Evolutionary conservation across 768 basidiomycete genomes (phyloP), one percentile per base, ranked within the genome.

Genomic region (Ramaria rubella): DNA sequence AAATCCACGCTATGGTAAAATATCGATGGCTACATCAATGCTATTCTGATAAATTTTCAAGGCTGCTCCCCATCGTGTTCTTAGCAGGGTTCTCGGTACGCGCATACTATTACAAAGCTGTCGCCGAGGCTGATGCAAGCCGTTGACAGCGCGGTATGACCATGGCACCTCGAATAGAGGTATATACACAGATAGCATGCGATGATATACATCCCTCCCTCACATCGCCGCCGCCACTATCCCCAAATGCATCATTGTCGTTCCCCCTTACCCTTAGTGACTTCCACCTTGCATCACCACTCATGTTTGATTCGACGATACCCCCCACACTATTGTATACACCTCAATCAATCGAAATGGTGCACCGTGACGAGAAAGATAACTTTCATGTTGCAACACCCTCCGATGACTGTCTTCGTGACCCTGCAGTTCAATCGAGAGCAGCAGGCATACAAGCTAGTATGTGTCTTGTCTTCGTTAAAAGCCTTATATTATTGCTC

Each of bases 161-260:
- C 1, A 74, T 87, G 69, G 83, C 87, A 31, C 83, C 87, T 14
- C 81, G 87, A 56, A 85, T 91, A 45, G 83, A 88, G 67, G 85
- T 91, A 23, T 90, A 83, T 73, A 89, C 83, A 40, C 81, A 84
- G 49, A 80, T 91, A 49, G 82, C 89, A 2, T 90, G 89, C 68
- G 76, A 81, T 46, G 75, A 75, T 3, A 61, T 86, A 27, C 77
- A 80, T 60, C 40, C 55, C 15, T 31, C 29, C 24, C 49, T 46
- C 75, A 77, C 67, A 75, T 80, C 60, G 69, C 69, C 58, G 69
- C 67, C 34, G 23, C 21, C 30, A 29, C 23, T 21, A 9, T 33
- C 27, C 33, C 23, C 23, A 29, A 50, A 24, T 34, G 51, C 30
- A 49, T 29, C 49, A 23, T 23, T 44, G 19, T 45, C 49, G 23